These are phyloP conservation scores for Cantharellus anzutake DNA, from an alignment of 768 basidiomycete species.

Conservation along the genomic window DNA sequence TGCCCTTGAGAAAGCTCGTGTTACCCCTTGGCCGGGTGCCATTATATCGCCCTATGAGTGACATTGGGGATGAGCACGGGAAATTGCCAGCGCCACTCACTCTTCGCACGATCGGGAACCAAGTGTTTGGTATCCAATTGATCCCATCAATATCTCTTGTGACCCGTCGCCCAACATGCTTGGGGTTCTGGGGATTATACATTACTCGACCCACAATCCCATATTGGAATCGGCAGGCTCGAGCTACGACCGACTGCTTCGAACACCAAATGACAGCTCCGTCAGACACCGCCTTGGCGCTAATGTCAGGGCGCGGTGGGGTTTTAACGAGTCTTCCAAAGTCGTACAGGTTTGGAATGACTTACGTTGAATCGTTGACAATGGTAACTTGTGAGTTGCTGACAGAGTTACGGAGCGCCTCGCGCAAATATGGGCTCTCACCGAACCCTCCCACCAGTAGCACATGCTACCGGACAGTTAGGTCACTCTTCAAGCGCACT, in stretches of 20 bases:
- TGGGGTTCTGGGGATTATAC: neutral
- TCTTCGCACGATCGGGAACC: too few relatives aligned
- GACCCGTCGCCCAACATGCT: too few relatives aligned
- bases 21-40: too few relatives aligned
- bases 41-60: too few relatives aligned
- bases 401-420: neutral
- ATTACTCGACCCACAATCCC: neutral
- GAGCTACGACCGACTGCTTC: conserved; percentile 44
- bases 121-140: too few relatives aligned
- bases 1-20: too few relatives aligned
- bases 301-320: too few relatives aligned
- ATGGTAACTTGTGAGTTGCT: neutral
- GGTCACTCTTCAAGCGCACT: too few relatives aligned
- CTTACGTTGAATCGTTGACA: neutral
- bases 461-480: neutral
- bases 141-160: too few relatives aligned
- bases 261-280: conserved; percentile 73
- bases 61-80: too few relatives aligned
- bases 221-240: neutral
- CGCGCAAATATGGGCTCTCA: neutral
- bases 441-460: neutral
- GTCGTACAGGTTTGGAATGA: neutral
- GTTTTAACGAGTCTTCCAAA: too few relatives aligned
- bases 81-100: too few relatives aligned
- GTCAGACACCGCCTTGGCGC: conserved; percentile 55